These are phyloP conservation scores for Myotisia sp. DNA, from an alignment of 2,329 filamentous ascomycete genomes.

Conservation along the genomic window DNA sequence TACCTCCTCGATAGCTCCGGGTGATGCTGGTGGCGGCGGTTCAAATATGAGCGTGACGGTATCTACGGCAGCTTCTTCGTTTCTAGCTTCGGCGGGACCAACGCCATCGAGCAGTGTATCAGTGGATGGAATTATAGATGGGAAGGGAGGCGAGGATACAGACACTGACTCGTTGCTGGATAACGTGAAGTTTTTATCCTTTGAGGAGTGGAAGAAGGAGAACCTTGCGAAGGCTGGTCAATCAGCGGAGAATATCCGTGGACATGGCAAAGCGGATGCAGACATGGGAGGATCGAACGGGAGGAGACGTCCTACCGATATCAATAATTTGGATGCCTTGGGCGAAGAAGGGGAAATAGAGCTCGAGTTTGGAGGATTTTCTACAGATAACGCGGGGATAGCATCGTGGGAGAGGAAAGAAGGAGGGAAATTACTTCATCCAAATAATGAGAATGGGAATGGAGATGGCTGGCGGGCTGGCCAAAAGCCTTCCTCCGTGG, in stretches of 20 bases:
- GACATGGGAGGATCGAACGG: conserved; percentile 28
- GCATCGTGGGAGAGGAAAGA: conserved; percentile 16
- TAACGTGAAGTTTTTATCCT: conserved; percentile 78
- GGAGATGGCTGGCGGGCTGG: conserved; percentile 16
- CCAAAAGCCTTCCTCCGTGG: conserved; percentile 1
- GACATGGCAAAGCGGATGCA: conserved; percentile 36
- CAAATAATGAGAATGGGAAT: conserved; percentile 16
- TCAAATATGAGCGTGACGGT: conserved; percentile 1
- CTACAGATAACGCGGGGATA: conserved; percentile 27
- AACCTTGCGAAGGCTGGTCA: conserved; percentile 79
- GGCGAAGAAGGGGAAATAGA: conserved; percentile 84
- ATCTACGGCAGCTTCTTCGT: conserved; percentile 1
- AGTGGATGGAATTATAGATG: too few relatives aligned
- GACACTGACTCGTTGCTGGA: conserved; percentile 54
- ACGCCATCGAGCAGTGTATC: too few relatives aligned
- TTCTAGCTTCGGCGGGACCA: conserved; percentile 1
- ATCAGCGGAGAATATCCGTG: conserved; percentile 50
- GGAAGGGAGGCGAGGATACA: conserved; percentile 25
- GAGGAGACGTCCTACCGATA: conserved; percentile 37
- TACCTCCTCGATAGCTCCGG: neutral
- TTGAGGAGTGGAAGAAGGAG: conserved; percentile 96
- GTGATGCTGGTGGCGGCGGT: conserved; percentile 1
- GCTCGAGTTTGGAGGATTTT: conserved; percentile 53
- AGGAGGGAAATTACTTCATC: conserved; percentile 15
- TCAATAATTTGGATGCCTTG: conserved; percentile 57